These are phyloP conservation scores for Cercophora sp. DNA, from an alignment of 495 filamentous ascomycete genomes.

Conservation along the genomic window DNA sequence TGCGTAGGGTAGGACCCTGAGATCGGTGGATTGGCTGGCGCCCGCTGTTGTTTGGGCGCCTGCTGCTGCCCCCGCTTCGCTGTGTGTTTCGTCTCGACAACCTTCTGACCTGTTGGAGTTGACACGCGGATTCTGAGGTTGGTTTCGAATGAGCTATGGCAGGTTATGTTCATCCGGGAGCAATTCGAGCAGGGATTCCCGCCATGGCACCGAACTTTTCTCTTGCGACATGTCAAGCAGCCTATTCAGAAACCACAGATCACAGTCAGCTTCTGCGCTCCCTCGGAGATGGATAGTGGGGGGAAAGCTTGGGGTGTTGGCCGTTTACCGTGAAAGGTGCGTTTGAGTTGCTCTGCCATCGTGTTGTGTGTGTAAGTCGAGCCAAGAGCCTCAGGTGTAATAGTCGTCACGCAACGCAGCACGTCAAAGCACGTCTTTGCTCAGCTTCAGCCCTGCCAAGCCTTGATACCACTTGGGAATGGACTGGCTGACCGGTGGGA, in stretches of 20 bases:
- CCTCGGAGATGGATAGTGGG: background rate
- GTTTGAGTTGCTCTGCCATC: slow-evolving; percentile 27
- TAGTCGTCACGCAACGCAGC: background rate
- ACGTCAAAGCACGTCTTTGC: slow-evolving; percentile 3
- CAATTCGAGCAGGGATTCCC: slow-evolving; percentile 34
- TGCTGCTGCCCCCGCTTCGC: slow-evolving; percentile 5
- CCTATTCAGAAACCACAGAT: slow-evolving; percentile 18
- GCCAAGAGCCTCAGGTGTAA: background rate
- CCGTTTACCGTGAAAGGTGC: slow-evolving; percentile 31
- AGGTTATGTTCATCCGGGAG: slow-evolving; percentile 31
- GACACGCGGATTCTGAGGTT: slow-evolving; percentile 31
- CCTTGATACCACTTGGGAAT: background rate
- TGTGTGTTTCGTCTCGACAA: slow-evolving; percentile 16
- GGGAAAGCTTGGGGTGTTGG: background rate
- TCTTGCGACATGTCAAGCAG: slow-evolving; percentile 35
- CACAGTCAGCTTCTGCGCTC: background rate
- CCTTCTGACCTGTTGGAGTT: slow-evolving; percentile 26
- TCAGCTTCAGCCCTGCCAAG: slow-evolving; percentile 10
- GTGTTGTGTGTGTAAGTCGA: background rate
- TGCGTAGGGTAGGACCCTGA: background rate
- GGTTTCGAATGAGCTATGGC: slow-evolving; percentile 33
- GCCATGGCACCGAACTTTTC: slow-evolving; percentile 34
- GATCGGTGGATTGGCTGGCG: background rate
- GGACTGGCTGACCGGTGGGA: slow-evolving; percentile 1
- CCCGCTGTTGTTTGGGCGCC: background rate